phyloP scores from a whole-genome alignment of 2,329 filamentous ascomycete species.

The Apiospora hydei region DNA sequence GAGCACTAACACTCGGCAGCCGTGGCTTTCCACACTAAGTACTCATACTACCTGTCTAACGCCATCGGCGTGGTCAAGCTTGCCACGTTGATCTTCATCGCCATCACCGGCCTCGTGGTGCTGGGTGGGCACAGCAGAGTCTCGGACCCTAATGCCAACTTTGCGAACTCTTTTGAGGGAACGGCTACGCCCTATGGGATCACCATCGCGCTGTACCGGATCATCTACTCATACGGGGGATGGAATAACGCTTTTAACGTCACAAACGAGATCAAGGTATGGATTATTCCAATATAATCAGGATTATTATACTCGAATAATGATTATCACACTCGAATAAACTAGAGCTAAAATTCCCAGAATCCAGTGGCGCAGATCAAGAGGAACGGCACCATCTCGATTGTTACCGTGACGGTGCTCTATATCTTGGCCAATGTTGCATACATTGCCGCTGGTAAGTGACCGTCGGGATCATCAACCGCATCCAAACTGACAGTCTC shows the following conservation, averaged over 20 bases:
- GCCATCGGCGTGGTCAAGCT: constrained; percentile 57
- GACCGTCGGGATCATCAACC: too few relatives aligned
- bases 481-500: background rate
- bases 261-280: constrained; percentile 64
- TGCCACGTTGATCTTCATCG: constrained; percentile 57
- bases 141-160: constrained; percentile 52
- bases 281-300: background rate
- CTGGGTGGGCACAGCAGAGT: constrained; percentile 56
- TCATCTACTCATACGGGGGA: constrained; percentile 65
- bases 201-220: constrained; percentile 63
- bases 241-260: constrained; percentile 68
- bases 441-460: constrained; percentile 61
- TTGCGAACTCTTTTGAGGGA: constrained; percentile 53
- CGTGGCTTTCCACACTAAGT: constrained; percentile 54
- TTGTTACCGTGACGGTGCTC: constrained; percentile 59
- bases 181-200: constrained; percentile 44
- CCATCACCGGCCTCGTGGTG: constrained; percentile 57
- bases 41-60: constrained; percentile 53
- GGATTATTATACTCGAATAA: background rate
- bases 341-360: constrained; percentile 36
- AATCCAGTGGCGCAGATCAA: constrained; percentile 64
- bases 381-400: constrained; percentile 55
- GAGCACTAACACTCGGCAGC: constrained; percentile 35
- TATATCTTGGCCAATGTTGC: constrained; percentile 68
- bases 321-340: too few relatives aligned